Conservation (phyloP, 202 grass and related monocot species). For the Bolboschoenoplectus hybrid region DNA sequence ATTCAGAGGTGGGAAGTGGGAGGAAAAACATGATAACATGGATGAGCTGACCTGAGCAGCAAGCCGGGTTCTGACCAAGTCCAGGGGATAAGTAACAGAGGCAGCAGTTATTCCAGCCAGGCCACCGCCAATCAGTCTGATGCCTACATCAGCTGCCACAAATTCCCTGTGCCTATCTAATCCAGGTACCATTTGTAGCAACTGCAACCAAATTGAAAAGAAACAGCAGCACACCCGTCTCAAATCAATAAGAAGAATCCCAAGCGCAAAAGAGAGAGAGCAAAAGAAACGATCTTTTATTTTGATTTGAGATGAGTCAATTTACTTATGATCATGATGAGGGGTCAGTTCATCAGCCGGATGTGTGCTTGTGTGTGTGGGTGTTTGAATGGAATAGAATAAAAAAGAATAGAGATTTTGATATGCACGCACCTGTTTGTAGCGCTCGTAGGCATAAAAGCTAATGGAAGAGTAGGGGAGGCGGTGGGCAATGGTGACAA, state of each 20-base stretch:
- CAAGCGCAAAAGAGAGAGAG: not conserved
- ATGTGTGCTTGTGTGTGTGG: not conserved
- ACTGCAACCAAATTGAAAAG: slow-evolving; percentile 47
- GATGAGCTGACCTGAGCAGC: slow-evolving; percentile 74
- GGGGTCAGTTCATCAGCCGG: not conserved
- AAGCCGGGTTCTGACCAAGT: slow-evolving; percentile 82
- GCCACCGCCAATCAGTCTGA: slow-evolving; percentile 77
- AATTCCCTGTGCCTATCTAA: slow-evolving; percentile 64
- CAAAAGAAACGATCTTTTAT: too few relatives aligned
- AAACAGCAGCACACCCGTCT: not conserved
- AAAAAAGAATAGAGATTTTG: not conserved
- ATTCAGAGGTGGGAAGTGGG: not conserved
- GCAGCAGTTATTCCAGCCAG: slow-evolving; percentile 94
- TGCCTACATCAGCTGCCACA: slow-evolving; percentile 60
- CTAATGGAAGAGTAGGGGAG: slow-evolving; percentile 92
- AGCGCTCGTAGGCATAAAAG: slow-evolving; percentile 87
- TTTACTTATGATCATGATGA: not conserved
- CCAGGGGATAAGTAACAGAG: slow-evolving; percentile 83
- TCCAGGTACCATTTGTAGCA: slow-evolving; percentile 77
- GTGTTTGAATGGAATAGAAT: slow-evolving; percentile 18
- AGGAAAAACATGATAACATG: not conserved
- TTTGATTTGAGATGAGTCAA: too few relatives aligned
- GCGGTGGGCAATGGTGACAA: slow-evolving; percentile 90
- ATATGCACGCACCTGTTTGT: slow-evolving; percentile 60
- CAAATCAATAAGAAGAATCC: not conserved